phyloP scores from a whole-genome alignment of 805 yeast species.

The Kodamaea kaohsiungensis region DNA sequence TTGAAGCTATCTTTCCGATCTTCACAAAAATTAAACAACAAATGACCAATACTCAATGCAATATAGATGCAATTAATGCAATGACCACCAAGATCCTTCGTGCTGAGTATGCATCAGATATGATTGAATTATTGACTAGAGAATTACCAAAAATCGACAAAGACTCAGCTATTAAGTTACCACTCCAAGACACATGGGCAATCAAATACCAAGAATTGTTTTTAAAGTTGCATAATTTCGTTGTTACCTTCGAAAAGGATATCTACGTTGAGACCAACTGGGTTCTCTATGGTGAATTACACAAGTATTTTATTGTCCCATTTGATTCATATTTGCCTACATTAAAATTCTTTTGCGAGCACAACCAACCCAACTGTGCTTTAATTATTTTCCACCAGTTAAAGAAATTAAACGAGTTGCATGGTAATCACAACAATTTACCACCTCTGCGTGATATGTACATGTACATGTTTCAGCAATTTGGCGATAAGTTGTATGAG shows the following conservation, averaged over 20 bases:
- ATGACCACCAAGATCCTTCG: slow-evolving; percentile 30
- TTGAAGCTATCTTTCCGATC: slow-evolving; percentile 28
- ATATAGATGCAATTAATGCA: slow-evolving; percentile 29
- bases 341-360: slow-evolving; percentile 55
- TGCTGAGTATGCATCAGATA: slow-evolving; percentile 41
- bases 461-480: slow-evolving; percentile 56
- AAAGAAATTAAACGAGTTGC: slow-evolving; percentile 54
- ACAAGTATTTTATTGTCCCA: slow-evolving; percentile 57
- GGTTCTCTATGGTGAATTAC: slow-evolving; percentile 59
- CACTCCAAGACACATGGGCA: slow-evolving; percentile 24
- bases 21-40: slow-evolving; percentile 40
- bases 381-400: slow-evolving; percentile 61
- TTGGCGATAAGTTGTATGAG: slow-evolving; percentile 58
- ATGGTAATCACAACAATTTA: slow-evolving; percentile 30
- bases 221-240: slow-evolving; percentile 30
- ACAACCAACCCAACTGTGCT: slow-evolving; percentile 61
- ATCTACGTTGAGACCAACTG: slow-evolving; percentile 49
- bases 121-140: slow-evolving; percentile 41
- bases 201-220: slow-evolving; percentile 30
- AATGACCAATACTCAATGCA: slow-evolving; percentile 28
- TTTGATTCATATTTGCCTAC: slow-evolving; percentile 59
- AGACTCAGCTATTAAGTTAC: slow-evolving; percentile 29
- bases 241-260: slow-evolving; percentile 30
- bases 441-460: slow-evolving; percentile 55
- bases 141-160: slow-evolving; percentile 39